Percentiles rank a stretch among this genome's conserved stretches.
phyloP scores from a whole-genome alignment of 192 early-diverging fungal species.

The Coemansia brasiliensis region DNA sequence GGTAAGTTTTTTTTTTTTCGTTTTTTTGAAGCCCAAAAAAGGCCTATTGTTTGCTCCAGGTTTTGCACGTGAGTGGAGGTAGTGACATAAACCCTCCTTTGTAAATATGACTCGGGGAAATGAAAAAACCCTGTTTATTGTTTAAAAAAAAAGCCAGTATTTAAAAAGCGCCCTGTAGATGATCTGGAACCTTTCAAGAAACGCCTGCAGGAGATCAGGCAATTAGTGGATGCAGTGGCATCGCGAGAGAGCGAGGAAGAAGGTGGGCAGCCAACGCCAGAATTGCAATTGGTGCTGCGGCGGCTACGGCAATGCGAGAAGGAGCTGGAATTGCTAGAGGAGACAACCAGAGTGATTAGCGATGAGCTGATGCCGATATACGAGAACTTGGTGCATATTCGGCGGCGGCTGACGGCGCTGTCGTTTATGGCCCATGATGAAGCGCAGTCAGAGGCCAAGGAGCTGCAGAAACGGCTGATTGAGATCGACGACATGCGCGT shows the following conservation, averaged over 20 bases:
- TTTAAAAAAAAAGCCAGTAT: background rate
- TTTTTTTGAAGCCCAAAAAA: background rate
- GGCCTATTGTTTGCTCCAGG: background rate
- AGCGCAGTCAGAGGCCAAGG: slow-evolving; percentile 35
- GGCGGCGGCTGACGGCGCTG: slow-evolving; percentile 58
- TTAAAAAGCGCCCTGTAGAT: slow-evolving; percentile 28
- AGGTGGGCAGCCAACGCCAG: slow-evolving; percentile 10
- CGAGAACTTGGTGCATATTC: slow-evolving; percentile 68
- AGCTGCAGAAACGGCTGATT: slow-evolving; percentile 70
- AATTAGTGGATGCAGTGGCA: slow-evolving; percentile 54
- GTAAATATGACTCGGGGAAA: slow-evolving; percentile 8
- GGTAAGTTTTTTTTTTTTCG: slow-evolving; percentile 39
- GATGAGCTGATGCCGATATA: slow-evolving; percentile 74
- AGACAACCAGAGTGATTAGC: slow-evolving; percentile 63
- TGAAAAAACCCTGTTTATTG: background rate
- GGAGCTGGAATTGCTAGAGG: slow-evolving; percentile 50
- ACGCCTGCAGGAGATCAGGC: slow-evolving; percentile 60
- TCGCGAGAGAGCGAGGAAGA: background rate
- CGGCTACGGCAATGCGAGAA: slow-evolving; percentile 55
- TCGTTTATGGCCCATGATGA: slow-evolving; percentile 35
- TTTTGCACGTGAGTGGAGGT: slow-evolving; percentile 6
- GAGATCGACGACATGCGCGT: slow-evolving; percentile 76
- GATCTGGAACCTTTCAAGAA: slow-evolving; percentile 63
- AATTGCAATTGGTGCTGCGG: slow-evolving; percentile 40
- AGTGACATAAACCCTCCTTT: slow-evolving; percentile 5